phyloP scores from a whole-genome alignment of 371 early-diverging fungal genomes.

The Coemansia sp. region DNA sequence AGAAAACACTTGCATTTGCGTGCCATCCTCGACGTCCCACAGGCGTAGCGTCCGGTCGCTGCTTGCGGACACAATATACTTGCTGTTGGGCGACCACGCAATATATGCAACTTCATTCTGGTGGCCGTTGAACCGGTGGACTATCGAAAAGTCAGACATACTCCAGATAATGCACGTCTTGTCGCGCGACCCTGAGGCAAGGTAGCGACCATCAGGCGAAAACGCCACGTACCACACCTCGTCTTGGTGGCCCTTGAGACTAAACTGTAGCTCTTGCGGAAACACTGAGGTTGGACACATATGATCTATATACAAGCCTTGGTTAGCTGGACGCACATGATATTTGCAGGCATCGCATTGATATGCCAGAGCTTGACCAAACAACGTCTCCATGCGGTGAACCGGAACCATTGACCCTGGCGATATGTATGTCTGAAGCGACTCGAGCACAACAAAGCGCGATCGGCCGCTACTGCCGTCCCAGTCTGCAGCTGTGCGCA shows the following conservation, averaged over 20 bases:
- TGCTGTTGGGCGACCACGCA: conserved; percentile 89
- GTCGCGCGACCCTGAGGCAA: conserved; percentile 92
- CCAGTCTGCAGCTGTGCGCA: conserved; percentile 63
- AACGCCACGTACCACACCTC: conserved; percentile 96
- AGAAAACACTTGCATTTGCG: conserved; percentile 54
- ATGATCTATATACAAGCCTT: conserved; percentile 49
- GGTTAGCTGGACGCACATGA: conserved; percentile 62
- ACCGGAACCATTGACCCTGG: conserved; percentile 86
- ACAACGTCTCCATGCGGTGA: conserved; percentile 70
- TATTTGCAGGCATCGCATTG: conserved; percentile 81
- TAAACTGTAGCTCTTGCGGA: conserved; percentile 55
- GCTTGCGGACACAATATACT: conserved; percentile 72
- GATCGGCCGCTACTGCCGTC: conserved; percentile 75
- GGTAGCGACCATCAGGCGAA: conserved; percentile 76
- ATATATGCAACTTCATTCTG: conserved; percentile 67
- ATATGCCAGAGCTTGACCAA: conserved; percentile 75
- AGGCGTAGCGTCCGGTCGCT: conserved; percentile 73
- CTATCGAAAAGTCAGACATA: conserved; percentile 54
- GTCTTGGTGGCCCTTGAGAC: conserved; percentile 77
- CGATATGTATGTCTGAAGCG: conserved; percentile 74
- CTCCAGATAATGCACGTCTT: conserved; percentile 85
- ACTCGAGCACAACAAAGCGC: conserved; percentile 61
- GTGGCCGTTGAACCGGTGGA: conserved; percentile 63
- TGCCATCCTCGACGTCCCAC: conserved; percentile 78
- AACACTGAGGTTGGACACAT: conserved; percentile 58